phyloP scores from a whole-genome alignment of 2,329 filamentous ascomycete species.

The Pseudogymnoascus sp. region DNA sequence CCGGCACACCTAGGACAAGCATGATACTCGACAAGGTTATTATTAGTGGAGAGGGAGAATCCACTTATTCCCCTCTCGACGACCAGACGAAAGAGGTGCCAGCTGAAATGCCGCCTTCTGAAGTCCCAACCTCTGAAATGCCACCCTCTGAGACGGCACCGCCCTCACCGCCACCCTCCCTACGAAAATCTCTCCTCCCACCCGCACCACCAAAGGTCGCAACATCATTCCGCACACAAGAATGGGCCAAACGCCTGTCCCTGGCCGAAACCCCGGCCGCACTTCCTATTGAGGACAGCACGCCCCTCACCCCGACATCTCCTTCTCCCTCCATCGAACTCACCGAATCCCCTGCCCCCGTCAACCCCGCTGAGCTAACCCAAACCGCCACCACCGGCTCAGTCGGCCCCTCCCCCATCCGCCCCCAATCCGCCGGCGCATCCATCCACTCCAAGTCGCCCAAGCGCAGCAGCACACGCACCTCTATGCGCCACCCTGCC shows the following conservation, averaged over 20 bases:
- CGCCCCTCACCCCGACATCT: background rate
- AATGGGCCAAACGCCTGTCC: slow-evolving; percentile 89
- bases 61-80: slow-evolving; percentile 2
- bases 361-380: slow-evolving; percentile 19
- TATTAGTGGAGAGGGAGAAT: background rate
- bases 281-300: slow-evolving; percentile 1
- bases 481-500: background rate
- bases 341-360: slow-evolving; percentile 19
- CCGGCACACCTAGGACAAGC: background rate
- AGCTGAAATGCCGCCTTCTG: background rate
- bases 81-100: background rate
- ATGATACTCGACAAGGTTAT: slow-evolving; percentile 8
- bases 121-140: slow-evolving; percentile 8
- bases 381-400: slow-evolving; percentile 35
- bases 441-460: background rate
- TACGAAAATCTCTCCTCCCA: slow-evolving; percentile 58
- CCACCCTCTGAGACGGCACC: slow-evolving; percentile 33
- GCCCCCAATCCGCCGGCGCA: background rate
- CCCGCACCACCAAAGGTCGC: slow-evolving; percentile 67
- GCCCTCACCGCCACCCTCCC: slow-evolving; percentile 37
- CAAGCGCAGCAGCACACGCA: background rate
- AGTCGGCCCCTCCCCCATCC: slow-evolving; percentile 29
- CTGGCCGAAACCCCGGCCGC: slow-evolving; percentile 58
- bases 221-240: slow-evolving; percentile 79
- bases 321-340: slow-evolving; percentile 16